Base-by-base conservation (phyloP, 352 stramenopile species). In the Globisporangium splendens region DNA sequence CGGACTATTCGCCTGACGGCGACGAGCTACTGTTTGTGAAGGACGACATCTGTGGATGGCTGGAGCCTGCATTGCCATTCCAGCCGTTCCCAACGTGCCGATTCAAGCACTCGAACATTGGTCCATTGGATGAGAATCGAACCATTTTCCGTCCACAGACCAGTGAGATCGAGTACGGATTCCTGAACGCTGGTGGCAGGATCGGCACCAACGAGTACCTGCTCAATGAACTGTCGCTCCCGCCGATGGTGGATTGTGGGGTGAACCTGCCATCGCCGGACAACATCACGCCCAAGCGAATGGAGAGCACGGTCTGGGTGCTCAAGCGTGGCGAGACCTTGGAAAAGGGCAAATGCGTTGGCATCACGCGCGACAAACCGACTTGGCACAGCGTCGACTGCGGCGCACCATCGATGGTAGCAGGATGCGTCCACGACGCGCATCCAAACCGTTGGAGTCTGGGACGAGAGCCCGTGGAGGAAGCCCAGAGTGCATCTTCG, bases 131-230 rank as follows among this genome's bases (percentile, higher is more conserved):
- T 24, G 68, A 73, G 15, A 66, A 70, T 21, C 70, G 73, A 24
- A 88, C 74, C 0, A 88, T 94, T 38, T 90, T 94, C 50, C 85
- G 85, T 8, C 85, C 85, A 11, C 69, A 92, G 70, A 93, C 82
- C 21, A 94, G 85, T 47, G 85, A 94, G 57, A 94, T 94, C 38
- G 75, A 89, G 59, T 93, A 93, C 22, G 85, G 69, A 0, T 89
- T 93, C 54, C 62, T 94, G 28, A 94, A 94, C 54, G 82, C 85
- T 3, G 73, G 85, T 56, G 85, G 85, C 11, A 70, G 90, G 39
- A 50, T 94, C 28, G 85, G 85, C 17, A 64, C 48, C 13, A 91
- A 94, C 63, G 66, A 77, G 42, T 69, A 89, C 56, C 54, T 94
- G 43, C 56, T 94, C 20, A 71, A 91, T 48, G 82, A 94, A 38